Evolutionary conservation across 495 filamentous ascomycete species (phyloP), one percentile per base, ranked within the genome.

Genomic region (Penicillium robsamsonii): DNA sequence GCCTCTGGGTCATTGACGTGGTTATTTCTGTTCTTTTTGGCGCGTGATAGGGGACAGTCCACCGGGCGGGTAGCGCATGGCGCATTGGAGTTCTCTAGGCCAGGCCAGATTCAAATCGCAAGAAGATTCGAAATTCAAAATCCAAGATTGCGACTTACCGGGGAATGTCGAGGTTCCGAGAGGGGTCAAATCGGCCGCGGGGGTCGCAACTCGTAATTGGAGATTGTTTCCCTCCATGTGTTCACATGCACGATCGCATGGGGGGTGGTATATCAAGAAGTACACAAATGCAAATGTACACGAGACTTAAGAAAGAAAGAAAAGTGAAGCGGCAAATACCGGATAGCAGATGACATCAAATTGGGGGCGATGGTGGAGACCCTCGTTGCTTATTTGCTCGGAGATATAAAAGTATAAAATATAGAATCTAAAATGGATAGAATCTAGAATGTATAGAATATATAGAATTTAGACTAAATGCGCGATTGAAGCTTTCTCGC

Each of bases 401-500:
- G 13, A 13, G 11, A 33, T 33, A 31, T 30, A 30, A 30, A 9
- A 4, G 22, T 22, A 22, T 22, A 22, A 22, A 22, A 27, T 27
- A 27, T 27, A 4, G 6, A 27, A 27, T 4, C 4, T 27, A 27
- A 25, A 25, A 25, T 5, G 2, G 2, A 2, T 25, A 5, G 24
- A 25, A 25, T 25, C 2, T 27, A 27, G 25, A 27, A 0, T 4
- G 4, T 27, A 46, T 46, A 5, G 6, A 37, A 15, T 15, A 35
- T 35, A 35, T 13, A 33, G 13, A 12, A 5, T 15, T 1, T 48
- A 22, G 17, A 43, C 31, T 61, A 68, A 37, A 68, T 64, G 31
- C 52, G 61, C 45, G 66, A 50, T 53, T 75, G 66, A 35, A 85
- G 67, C 56, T 84, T 87, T 33, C 61, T 64, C 2, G 79, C 84